These are phyloP conservation scores for Adansonia rubrostipa DNA, from an alignment of 441 rosid species.

Conservation along the genomic window DNA sequence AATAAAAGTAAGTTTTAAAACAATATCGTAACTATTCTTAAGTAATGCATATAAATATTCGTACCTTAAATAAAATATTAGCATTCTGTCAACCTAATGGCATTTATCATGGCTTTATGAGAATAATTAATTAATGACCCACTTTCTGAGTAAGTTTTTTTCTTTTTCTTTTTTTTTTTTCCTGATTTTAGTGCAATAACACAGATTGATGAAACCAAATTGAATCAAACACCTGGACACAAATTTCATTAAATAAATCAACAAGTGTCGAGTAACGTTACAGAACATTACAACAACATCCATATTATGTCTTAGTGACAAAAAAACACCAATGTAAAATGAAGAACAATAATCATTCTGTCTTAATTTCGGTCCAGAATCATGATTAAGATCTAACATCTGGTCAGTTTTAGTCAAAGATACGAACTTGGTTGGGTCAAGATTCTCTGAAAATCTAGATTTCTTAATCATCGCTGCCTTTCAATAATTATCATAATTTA, in stretches of 20 bases:
- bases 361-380: conserved; percentile 9
- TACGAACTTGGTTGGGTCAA: not conserved
- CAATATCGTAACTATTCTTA: not conserved
- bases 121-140: conserved; percentile 15
- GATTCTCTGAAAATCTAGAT: conserved; percentile 5
- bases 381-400: not conserved
- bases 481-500: not conserved
- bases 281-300: not conserved
- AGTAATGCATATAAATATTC: not conserved
- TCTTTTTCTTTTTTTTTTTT: no score
- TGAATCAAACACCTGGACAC: conserved; percentile 10
- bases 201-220: not conserved
- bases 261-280: not conserved
- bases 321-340: not conserved
- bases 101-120: not conserved
- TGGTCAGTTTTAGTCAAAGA: conserved; percentile 1
- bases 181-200: not conserved
- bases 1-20: no score
- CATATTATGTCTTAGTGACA: not conserved
- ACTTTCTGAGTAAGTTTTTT: not conserved
- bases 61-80: not conserved
- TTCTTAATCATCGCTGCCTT: not conserved
- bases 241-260: conserved; percentile 13
- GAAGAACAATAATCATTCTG: conserved; percentile 9
- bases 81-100: not conserved